phyloP scores from a whole-genome alignment of 768 basidiomycete species.

The Tylopilus plumbeoviolaceoides region DNA sequence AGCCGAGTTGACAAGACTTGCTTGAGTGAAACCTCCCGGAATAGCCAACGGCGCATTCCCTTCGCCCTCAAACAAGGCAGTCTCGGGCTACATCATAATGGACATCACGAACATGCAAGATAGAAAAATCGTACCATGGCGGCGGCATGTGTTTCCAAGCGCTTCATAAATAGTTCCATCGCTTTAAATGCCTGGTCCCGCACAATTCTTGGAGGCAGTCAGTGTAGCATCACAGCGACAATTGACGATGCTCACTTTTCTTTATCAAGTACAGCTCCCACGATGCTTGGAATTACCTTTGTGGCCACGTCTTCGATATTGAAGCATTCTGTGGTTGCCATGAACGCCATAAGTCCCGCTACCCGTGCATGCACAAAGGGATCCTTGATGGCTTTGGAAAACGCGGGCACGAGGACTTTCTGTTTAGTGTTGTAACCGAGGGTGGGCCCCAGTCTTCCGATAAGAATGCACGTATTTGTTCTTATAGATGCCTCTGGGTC shows the following conservation, averaged over 20 bases:
- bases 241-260: slow-evolving; percentile 66
- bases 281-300: slow-evolving; percentile 85
- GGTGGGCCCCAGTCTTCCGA: slow-evolving; percentile 84
- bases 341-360: slow-evolving; percentile 92
- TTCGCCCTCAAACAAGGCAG: slow-evolving; percentile 40
- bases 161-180: slow-evolving; percentile 81
- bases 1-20: slow-evolving; percentile 71
- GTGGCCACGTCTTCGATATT: slow-evolving; percentile 83
- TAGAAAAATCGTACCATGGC: slow-evolving; percentile 61
- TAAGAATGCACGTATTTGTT: slow-evolving; percentile 95
- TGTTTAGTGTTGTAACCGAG: slow-evolving; percentile 86
- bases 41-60: slow-evolving; percentile 23
- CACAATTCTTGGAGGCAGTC: slow-evolving; percentile 56
- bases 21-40: slow-evolving; percentile 26
- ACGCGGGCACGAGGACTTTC: slow-evolving; percentile 97
- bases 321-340: slow-evolving; percentile 90
- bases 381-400: slow-evolving; percentile 85
- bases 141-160: slow-evolving; percentile 71
- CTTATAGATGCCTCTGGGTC: slow-evolving; percentile 94
- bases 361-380: slow-evolving; percentile 89
- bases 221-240: background rate
- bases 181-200: slow-evolving; percentile 97
- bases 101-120: background rate
- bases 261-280: slow-evolving; percentile 77
- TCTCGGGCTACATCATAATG: slow-evolving; percentile 47